These are phyloP conservation scores for Mucor irregularis DNA, from an alignment of 371 early-diverging fungal genomes.

Conservation along the genomic window DNA sequence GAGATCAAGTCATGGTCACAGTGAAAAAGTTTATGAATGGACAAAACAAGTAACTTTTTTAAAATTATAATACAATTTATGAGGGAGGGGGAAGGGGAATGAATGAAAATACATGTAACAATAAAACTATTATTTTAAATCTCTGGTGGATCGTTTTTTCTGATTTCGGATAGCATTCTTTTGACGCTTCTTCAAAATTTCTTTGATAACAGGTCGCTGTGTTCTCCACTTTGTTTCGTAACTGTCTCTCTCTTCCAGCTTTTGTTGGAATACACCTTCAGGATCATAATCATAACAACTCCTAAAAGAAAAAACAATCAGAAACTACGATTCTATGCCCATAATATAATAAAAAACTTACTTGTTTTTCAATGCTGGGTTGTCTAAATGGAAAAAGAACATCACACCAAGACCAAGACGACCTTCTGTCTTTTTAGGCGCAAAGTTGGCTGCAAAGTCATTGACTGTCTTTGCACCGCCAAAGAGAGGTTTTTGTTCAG, in stretches of 20 bases:
- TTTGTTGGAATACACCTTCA: slow-evolving; percentile 40
- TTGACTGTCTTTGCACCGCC: slow-evolving; percentile 1
- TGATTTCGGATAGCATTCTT: slow-evolving; percentile 30
- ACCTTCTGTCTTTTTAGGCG: slow-evolving; percentile 20
- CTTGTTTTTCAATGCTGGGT: slow-evolving; percentile 39
- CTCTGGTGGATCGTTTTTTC: slow-evolving; percentile 19
- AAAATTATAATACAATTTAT: not conserved
- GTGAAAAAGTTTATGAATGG: slow-evolving; percentile 34
- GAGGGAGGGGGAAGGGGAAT: not conserved
- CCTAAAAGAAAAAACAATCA: slow-evolving; percentile 14
- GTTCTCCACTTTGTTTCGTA: slow-evolving; percentile 35
- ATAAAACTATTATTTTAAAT: slow-evolving; percentile 17
- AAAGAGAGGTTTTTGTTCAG: slow-evolving; percentile 14
- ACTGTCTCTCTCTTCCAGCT: slow-evolving; percentile 23
- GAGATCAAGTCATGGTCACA: slow-evolving; percentile 37
- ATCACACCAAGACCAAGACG: slow-evolving; percentile 34
- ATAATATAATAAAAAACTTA: slow-evolving; percentile 10
- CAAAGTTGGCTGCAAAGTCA: slow-evolving; percentile 3
- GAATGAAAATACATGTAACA: not conserved
- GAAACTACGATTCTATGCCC: too few species aligned
- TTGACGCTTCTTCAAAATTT: slow-evolving; percentile 38
- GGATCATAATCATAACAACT: slow-evolving; percentile 47
- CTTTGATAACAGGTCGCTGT: slow-evolving; percentile 26
- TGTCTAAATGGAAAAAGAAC: slow-evolving; percentile 46
- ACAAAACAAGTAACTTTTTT: not conserved